Base-by-base conservation (phyloP, 805 yeast genomes). In the Saccharomycopsis synnaedendra region DNA sequence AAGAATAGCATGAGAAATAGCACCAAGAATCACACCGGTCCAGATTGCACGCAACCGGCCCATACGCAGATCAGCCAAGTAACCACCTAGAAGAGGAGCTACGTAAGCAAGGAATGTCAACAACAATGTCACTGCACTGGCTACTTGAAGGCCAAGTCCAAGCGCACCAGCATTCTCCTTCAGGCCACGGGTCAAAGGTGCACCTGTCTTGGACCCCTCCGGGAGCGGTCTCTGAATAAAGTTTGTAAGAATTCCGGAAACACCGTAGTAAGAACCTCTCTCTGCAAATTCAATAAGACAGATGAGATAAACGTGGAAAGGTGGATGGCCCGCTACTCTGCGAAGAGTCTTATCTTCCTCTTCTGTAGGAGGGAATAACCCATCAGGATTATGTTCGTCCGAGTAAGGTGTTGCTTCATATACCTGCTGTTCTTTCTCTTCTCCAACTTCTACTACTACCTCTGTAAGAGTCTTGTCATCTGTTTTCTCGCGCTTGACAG, bases 171-270 rank as follows among this genome's bases (percentile, higher is more conserved):
- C 75, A 49, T 63, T 61, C 37, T 62, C 68, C 35, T 65, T 50
- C 57, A 63, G 29, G 8, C 19, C 60, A 11, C 57, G 54, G n/a
- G 55, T 45, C 4, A 63, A 60, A 3, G 70, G 64, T 27, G 72
- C 69, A 50, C 74, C 72, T 42, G 75, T 71, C 10, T 65, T 66
- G 30, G 69, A 68, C 41, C 72, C 72, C 36, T 57, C 58, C 9
- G 79, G 78, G 42, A 74, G 60, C n/a, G 75, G 74, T 61, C 76
- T 66, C 61, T 70, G 73, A 48, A 74, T 67, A 54, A 74, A 74
- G 56, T 74, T 74, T 32, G 72, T 60, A 47, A 74, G 64, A 42
- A 70, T 58, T 55, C 70, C 71, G 38, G 63, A 56, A 6, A 66
- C 65, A 29, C 78, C 75, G 54, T 71, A 74, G 56, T 74, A 74